Evolutionary conservation across 2,329 filamentous ascomycete genomes (phyloP).

Genomic region (Pestalotiopsis sp.): DNA sequence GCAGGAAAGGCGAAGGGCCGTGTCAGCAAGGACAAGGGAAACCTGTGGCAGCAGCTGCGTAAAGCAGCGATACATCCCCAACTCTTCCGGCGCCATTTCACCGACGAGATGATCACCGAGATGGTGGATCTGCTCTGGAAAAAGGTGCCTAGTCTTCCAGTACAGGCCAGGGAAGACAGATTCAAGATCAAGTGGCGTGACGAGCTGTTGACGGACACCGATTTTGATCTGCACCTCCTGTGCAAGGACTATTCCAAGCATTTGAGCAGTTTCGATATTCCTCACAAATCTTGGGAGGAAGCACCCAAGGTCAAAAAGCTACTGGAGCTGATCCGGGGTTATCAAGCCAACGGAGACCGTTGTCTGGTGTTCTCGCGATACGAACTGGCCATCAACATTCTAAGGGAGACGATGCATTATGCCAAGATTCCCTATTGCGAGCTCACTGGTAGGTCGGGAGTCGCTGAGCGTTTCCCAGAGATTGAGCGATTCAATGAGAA

Average conservation of each 20-base stretch:
- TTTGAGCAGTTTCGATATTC: conserved; percentile 55
- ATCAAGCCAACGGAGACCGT: conserved; percentile 80
- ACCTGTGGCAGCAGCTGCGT: conserved; percentile 86
- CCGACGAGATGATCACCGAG: conserved; percentile 71
- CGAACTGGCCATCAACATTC: conserved; percentile 85
- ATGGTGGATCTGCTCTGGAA: conserved; percentile 79
- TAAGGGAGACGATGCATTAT: conserved; percentile 78
- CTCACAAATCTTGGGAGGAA: conserved; percentile 56
- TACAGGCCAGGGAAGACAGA: conserved; percentile 44
- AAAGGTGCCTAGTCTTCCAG: conserved; percentile 55
- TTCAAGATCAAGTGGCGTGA: conserved; percentile 55
- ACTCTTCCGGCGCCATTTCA: conserved; percentile 81
- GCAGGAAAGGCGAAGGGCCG: conserved; percentile 55
- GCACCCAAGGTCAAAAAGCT: conserved; percentile 87
- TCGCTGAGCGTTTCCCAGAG: conserved; percentile 81
- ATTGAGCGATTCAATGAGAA: conserved; percentile 86
- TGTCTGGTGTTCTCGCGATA: conserved; percentile 94
- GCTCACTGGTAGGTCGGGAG: conserved; percentile 83
- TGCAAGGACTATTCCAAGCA: conserved; percentile 61
- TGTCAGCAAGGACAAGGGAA: conserved; percentile 53
- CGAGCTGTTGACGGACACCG: conserved; percentile 61
- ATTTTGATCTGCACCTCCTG: conserved; percentile 69
- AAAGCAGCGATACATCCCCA: conserved; percentile 92
- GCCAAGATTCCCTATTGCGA: conserved; percentile 77
- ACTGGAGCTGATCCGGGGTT: conserved; percentile 71